Conservation (phyloP, 495 filamentous ascomycete genomes). For the Cairneyella variabilis region DNA sequence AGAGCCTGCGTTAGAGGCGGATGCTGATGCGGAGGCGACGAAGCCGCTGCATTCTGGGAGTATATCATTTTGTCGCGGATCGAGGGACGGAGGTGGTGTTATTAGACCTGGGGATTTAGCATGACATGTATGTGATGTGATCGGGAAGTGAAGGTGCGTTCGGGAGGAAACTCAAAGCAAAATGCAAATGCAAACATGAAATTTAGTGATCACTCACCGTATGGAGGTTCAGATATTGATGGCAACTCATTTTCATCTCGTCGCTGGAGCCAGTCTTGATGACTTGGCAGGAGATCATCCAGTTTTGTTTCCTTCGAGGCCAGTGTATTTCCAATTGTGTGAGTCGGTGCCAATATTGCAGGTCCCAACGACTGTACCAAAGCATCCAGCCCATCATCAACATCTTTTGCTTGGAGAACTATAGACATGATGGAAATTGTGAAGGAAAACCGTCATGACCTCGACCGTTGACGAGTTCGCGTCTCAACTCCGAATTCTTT, state of each 20-base stretch:
- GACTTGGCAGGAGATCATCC: background rate
- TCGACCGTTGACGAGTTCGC: background rate
- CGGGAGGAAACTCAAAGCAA: background rate
- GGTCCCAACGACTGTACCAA: background rate
- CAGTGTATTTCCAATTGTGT: too few species aligned
- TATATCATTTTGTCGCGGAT: background rate
- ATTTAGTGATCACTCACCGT: background rate
- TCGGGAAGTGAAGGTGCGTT: background rate
- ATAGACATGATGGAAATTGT: background rate
- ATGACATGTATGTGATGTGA: background rate
- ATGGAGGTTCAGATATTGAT: background rate
- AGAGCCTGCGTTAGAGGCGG: background rate
- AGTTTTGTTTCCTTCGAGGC: too few species aligned
- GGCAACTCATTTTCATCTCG: background rate
- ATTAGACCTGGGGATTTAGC: conserved; percentile 5
- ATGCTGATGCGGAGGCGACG: background rate
- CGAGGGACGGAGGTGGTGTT: background rate
- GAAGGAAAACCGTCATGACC: background rate
- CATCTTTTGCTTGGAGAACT: background rate
- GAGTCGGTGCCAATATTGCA: background rate
- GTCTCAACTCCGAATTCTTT: background rate
- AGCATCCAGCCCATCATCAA: background rate
- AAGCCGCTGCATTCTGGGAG: conserved; percentile 9
- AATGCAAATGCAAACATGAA: background rate
- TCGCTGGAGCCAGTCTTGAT: conserved; percentile 5